A percentile compares a stretch with the other conserved stretches of the same genome.
These are phyloP conservation scores for Gynandropsis gynandra DNA, from an alignment of 345 rosid species.

Conservation along the genomic window DNA sequence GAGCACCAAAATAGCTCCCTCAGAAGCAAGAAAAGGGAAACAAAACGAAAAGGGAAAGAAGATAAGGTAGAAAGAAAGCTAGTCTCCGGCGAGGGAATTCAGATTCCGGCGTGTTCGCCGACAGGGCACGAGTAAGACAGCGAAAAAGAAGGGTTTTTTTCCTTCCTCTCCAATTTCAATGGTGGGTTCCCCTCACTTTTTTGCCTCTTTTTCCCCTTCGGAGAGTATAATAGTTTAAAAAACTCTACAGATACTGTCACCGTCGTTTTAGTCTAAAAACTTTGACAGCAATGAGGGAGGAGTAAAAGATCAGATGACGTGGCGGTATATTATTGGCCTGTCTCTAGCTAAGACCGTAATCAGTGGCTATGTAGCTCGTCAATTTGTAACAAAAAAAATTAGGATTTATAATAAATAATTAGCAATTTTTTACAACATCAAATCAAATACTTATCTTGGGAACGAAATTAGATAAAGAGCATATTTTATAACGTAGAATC, in stretches of 20 bases:
- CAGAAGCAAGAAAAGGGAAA: conserved; percentile 20
- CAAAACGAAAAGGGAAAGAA: conserved; percentile 14
- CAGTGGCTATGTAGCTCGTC: too few relatives aligned
- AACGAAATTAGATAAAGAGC: too few relatives aligned
- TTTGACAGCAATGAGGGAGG: background rate
- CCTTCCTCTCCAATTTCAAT: background rate
- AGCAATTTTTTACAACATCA: too few relatives aligned
- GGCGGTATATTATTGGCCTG: conserved; percentile 17
- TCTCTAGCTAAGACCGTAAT: background rate
- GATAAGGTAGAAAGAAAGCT: conserved; percentile 1
- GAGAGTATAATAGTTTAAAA: conserved; percentile 4
- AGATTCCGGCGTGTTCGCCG: conserved; percentile 17
- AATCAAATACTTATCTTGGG: too few relatives aligned
- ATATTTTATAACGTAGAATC: too few relatives aligned
- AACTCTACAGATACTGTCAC: conserved; percentile 18
- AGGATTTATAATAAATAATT: too few relatives aligned
- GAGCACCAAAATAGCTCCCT: background rate
- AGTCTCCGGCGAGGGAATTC: conserved; percentile 12
- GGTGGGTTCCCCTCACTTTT: conserved; percentile 9
- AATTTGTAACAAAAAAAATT: too few relatives aligned
- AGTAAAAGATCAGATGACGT: conserved; percentile 1
- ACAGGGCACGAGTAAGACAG: conserved; percentile 19
- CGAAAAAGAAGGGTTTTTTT: background rate
- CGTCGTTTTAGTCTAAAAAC: conserved; percentile 16
- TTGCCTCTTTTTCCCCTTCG: background rate